These are phyloP conservation scores for Sporobolomyces phaffii DNA, from an alignment of 768 basidiomycete species.

Conservation along the genomic window DNA sequence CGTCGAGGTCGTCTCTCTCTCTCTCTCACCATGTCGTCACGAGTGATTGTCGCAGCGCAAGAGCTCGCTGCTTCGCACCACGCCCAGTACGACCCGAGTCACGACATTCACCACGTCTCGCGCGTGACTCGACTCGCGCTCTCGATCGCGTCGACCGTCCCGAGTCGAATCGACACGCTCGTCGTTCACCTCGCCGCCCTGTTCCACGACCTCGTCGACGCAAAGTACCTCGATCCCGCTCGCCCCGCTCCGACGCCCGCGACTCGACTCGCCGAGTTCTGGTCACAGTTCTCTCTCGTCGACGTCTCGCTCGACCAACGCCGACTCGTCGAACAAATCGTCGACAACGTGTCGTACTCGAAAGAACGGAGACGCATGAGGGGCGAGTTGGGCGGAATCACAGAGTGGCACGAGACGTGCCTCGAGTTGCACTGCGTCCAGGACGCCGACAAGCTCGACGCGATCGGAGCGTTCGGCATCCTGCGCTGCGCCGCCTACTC, in stretches of 20 bases:
- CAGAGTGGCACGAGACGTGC: slow-evolving; percentile 21
- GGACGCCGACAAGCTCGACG: slow-evolving; percentile 39
- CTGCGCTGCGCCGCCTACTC: slow-evolving; percentile 41
- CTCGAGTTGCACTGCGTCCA: slow-evolving; percentile 37
- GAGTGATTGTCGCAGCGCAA: slow-evolving; percentile 12
- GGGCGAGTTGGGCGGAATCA: not conserved
- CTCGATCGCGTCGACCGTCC: slow-evolving; percentile 24
- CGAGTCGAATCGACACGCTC: slow-evolving; percentile 23
- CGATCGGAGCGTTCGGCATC: slow-evolving; percentile 38
- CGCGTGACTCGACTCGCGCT: slow-evolving; percentile 25
- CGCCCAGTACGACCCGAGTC: slow-evolving; percentile 30
- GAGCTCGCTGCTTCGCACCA: slow-evolving; percentile 20
- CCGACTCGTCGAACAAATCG: slow-evolving; percentile 19
- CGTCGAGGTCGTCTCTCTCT: too few species aligned
- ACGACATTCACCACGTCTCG: slow-evolving; percentile 32
- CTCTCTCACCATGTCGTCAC: not conserved
- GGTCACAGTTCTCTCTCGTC: not conserved
- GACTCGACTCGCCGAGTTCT: not conserved
- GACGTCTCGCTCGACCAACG: not conserved
- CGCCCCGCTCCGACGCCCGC: not conserved
- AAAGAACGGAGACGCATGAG: slow-evolving; percentile 29
- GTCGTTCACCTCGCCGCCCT: slow-evolving; percentile 38
- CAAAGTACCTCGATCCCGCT: slow-evolving; percentile 30
- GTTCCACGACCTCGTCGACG: slow-evolving; percentile 40
- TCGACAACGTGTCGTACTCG: slow-evolving; percentile 35